phyloP scores from a whole-genome alignment of 768 basidiomycete species.

The Collybia nuda region DNA sequence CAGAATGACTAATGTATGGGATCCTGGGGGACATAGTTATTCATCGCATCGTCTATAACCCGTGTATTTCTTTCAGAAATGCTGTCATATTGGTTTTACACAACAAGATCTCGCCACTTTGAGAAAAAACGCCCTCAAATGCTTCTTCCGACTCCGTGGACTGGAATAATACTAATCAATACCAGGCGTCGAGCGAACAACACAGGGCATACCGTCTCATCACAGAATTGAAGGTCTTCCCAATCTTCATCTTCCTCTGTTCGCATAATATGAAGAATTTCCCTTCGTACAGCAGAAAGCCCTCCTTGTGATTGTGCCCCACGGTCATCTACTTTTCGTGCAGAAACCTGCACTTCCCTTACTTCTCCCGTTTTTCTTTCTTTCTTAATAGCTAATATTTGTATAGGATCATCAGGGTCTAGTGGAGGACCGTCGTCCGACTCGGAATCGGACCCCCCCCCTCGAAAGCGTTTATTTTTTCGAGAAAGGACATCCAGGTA shows the following conservation, averaged over 20 bases:
- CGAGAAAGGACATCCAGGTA: slow-evolving; percentile 75
- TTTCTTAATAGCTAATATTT: slow-evolving; percentile 47
- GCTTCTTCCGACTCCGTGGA: slow-evolving; percentile 52
- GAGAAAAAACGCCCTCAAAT: slow-evolving; percentile 67
- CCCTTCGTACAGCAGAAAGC: slow-evolving; percentile 67
- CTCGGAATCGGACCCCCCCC: slow-evolving; percentile 63
- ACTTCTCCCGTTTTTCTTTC: slow-evolving; percentile 65
- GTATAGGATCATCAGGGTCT: slow-evolving; percentile 70
- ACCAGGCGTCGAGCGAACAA: neutral
- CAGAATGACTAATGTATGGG: too few species aligned
- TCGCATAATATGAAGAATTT: slow-evolving; percentile 74
- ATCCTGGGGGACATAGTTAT: too few species aligned
- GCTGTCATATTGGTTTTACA: slow-evolving; percentile 55
- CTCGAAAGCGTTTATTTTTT: slow-evolving; percentile 51
- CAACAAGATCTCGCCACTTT: slow-evolving; percentile 45
- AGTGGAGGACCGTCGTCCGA: slow-evolving; percentile 79
- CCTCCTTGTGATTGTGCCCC: slow-evolving; percentile 55
- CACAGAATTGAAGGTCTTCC: slow-evolving; percentile 67
- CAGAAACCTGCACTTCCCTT: slow-evolving; percentile 77
- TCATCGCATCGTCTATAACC: slow-evolving; percentile 31
- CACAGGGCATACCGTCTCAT: slow-evolving; percentile 51
- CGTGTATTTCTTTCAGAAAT: slow-evolving; percentile 58
- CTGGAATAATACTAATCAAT: slow-evolving; percentile 34
- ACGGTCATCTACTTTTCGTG: slow-evolving; percentile 69
- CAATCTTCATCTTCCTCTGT: slow-evolving; percentile 79